Evolutionary conservation across 805 yeast genomes (phyloP).

Genomic region (Candida jianshihensis): DNA sequence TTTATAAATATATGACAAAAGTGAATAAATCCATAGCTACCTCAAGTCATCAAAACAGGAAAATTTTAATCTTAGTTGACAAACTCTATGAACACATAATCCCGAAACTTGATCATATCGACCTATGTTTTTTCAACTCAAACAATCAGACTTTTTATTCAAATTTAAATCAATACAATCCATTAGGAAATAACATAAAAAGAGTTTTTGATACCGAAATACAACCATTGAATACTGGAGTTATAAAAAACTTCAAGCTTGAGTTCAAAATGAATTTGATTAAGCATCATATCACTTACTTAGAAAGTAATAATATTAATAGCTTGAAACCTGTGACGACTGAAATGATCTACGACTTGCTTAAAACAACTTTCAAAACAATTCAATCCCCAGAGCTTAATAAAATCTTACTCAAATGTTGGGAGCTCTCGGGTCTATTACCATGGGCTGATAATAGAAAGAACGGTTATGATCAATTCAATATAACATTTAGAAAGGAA

Average conservation of each 20-base stretch:
- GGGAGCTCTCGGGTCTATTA: conserved; percentile 4
- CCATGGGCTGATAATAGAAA: background rate
- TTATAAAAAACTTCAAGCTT: conserved; percentile 27
- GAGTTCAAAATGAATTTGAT: conserved; percentile 13
- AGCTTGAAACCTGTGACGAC: background rate
- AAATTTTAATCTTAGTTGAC: conserved; percentile 26
- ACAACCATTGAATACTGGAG: conserved; percentile 28
- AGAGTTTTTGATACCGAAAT: conserved; percentile 10
- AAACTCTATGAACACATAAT: conserved; percentile 29
- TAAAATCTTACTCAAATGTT: conserved; percentile 4
- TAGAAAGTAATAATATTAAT: background rate
- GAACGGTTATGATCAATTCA: background rate
- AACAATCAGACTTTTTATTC: conserved; percentile 5
- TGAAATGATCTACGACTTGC: conserved; percentile 3
- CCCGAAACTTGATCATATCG: conserved; percentile 25
- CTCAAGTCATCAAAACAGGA: conserved; percentile 10
- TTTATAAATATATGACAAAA: conserved; percentile 13
- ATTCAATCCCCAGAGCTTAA: background rate
- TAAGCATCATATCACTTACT: conserved; percentile 9
- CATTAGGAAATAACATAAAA: background rate
- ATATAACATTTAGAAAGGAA: background rate
- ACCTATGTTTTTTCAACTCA: conserved; percentile 24
- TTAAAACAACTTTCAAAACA: conserved; percentile 1
- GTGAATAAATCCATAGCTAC: conserved; percentile 20
- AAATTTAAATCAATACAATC: conserved; percentile 2